Base-by-base conservation (phyloP, 2,329 filamentous ascomycete species). In the Colletotrichum lupini region DNA sequence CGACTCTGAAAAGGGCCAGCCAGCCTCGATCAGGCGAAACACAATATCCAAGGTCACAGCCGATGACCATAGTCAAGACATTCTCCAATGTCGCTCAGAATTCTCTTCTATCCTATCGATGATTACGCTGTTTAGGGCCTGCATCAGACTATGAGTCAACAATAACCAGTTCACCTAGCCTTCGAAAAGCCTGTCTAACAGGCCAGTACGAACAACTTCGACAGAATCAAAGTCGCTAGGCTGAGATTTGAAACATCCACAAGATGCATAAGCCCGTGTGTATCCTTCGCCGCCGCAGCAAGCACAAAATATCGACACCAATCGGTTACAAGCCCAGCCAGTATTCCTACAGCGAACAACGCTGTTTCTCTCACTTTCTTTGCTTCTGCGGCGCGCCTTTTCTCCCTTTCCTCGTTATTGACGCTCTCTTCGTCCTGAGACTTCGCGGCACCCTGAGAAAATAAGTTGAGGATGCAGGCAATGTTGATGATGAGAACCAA, bases 231-330 rank as follows among this genome's bases (percentile, higher is more conserved):
- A 22, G 42, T 32, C 9, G 46, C 37, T 9, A 68, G 46, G 11
- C 57, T 68, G 3, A 46, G 19, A 46, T 68, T 68, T 0, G 30
- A 42, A 5, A 52, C 35, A 9, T 28, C 11, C 9, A 14, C 46
- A 37, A 56, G 32, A 35, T 49, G 60, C 46, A 4, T 12, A 3
- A 28, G 42, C 9, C 66, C 66, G 30, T 62, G 58, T 24, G 46
- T 63, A 32, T 68, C 66, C 28, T 32, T 35, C 2, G 58, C 66
- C 1, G 30, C 57, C 6, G 58, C 66, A 12, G 57, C 57, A 24
- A 62, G 16, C 11, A 68, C 46, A 11, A 56, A 46, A 19, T 30
- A 56, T 32, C 61, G 57, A 46, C 57, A 62, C 66, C 66, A 68
- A 22, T 55, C 6, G 19, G 46, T 56, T 7, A 52, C n/a, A n/a